Evolutionary conservation across 495 filamentous ascomycete species (phyloP), one percentile per base, ranked within the genome.

Genomic region (Penicillium verhagenii): DNA sequence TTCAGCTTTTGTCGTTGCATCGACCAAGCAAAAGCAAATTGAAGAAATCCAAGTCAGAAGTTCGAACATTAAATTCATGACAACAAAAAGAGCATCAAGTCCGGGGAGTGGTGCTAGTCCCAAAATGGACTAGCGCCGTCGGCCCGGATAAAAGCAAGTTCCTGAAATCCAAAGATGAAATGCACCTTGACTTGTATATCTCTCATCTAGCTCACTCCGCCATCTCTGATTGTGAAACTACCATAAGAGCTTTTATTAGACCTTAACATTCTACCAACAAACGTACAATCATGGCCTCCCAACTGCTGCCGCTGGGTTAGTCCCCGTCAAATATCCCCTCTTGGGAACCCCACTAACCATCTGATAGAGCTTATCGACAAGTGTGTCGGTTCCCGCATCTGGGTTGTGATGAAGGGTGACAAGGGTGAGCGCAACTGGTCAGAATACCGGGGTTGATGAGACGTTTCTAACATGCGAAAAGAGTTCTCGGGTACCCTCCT

Each of bases 331-430:
- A 40, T 10, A 46, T 38, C 13, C 42, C 35, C 42, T n/a, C 21
- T 42, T 45, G 44, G 35, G 24, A 50, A 28, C 46, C 54, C 51
- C 53, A 37, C 64, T 71, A 52, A 71, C 51, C 40, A 28, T 48
- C 50, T 39, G 54, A 63, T 64, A 97, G 94, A 98, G 72, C 81
- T 98, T 64, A 96, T 98, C 74, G 94, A 98, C 75, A 96, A 97
- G 73, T 97, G 95, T 72, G 91, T 97, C 52, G 94, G 95, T 33
- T 97, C 93, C 19, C 87, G 86, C 61, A 96, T 98, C 72, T 97
- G 94, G 94, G 92, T 98, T 53, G 83, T 98, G 71, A 97, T 97
- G 94, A 97, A 97, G 75, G 90, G 91, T 56, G 94, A 97, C 72
- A 97, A 97, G 79, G 94, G 94, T 88, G 68, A 59, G 63, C 37